phyloP scores from a whole-genome alignment of 257 asterid species.

The Linderniella brevidens region DNA sequence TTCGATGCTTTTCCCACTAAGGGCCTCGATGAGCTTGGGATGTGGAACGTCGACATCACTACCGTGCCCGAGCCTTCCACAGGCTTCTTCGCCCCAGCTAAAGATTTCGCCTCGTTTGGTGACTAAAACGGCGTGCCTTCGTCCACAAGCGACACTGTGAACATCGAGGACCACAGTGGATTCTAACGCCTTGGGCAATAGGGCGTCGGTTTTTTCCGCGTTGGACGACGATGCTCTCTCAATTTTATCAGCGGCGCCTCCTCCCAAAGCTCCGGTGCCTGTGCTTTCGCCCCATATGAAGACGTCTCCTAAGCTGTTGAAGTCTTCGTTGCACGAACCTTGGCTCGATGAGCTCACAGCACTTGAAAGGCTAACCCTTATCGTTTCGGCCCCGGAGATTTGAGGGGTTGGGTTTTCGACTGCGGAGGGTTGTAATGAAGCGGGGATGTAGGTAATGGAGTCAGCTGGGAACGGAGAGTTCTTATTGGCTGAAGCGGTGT shows the following conservation, averaged over 20 bases:
- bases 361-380: conserved; percentile 76
- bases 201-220: conserved; percentile 33
- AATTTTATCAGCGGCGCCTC: conserved; percentile 36
- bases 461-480: conserved; percentile 21
- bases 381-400: conserved; percentile 37
- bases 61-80: conserved; percentile 88
- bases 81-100: conserved; percentile 84
- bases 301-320: conserved; percentile 66
- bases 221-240: conserved; percentile 14
- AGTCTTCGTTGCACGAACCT: conserved; percentile 67
- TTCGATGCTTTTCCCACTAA: conserved; percentile 41
- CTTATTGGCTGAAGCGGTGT: conserved; percentile 39
- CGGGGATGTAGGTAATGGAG: conserved; percentile 14
- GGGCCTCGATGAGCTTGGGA: conserved; percentile 48
- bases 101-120: conserved; percentile 68
- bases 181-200: conserved; percentile 55
- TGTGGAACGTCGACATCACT: conserved; percentile 38
- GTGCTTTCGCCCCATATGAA: conserved; percentile 83
- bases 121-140: conserved; percentile 53
- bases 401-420: conserved; percentile 33
- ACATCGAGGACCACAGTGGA: conserved; percentile 61
- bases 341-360: conserved; percentile 89
- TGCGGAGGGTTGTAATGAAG: conserved; percentile 15
- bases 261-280: conserved; percentile 52
- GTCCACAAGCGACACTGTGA: conserved; percentile 53